These are phyloP conservation scores for Pleurotus djamor DNA, from an alignment of 768 basidiomycete species.

Conservation along the genomic window DNA sequence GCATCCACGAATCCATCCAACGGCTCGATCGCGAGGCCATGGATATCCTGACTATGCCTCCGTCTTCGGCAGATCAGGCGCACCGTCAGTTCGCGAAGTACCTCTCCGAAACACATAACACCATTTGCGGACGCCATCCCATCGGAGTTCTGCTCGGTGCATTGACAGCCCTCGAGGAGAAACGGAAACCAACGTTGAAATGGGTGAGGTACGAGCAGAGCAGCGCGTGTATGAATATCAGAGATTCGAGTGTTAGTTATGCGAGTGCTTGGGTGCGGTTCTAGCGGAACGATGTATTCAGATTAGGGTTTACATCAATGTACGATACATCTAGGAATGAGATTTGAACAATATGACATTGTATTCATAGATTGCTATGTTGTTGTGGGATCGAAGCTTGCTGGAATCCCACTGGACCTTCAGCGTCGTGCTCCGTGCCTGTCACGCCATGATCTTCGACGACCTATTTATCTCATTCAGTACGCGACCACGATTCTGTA, in stretches of 20 bases:
- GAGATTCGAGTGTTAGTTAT: constrained; percentile 94
- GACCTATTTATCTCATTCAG: constrained; percentile 39
- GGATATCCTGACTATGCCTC: constrained; percentile 60
- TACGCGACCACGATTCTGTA: not conserved
- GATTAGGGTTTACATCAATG: not conserved
- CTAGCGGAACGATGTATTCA: constrained; percentile 21
- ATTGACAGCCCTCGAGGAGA: constrained; percentile 53
- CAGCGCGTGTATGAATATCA: constrained; percentile 60
- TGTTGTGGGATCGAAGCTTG: constrained; percentile 13
- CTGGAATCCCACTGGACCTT: constrained; percentile 58
- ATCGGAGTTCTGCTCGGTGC: constrained; percentile 91
- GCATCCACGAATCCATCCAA: constrained; percentile 83
- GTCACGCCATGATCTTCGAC: constrained; percentile 67
- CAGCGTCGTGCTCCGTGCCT: constrained; percentile 60
- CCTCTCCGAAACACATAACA: constrained; percentile 78
- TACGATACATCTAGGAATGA: not conserved
- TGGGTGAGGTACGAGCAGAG: constrained; percentile 98
- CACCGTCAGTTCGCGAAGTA: constrained; percentile 68
- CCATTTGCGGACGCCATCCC: constrained; percentile 95
- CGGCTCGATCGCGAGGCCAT: constrained; percentile 88
- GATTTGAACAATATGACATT: no score
- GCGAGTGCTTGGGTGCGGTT: constrained; percentile 84
- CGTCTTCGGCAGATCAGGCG: constrained; percentile 47
- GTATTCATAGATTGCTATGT: constrained; percentile 32
- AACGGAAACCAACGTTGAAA: constrained; percentile 42